Evolutionary conservation across 2,329 filamentous ascomycete species (phyloP).

Genomic region (Paraphoma chrysanthemicola): DNA sequence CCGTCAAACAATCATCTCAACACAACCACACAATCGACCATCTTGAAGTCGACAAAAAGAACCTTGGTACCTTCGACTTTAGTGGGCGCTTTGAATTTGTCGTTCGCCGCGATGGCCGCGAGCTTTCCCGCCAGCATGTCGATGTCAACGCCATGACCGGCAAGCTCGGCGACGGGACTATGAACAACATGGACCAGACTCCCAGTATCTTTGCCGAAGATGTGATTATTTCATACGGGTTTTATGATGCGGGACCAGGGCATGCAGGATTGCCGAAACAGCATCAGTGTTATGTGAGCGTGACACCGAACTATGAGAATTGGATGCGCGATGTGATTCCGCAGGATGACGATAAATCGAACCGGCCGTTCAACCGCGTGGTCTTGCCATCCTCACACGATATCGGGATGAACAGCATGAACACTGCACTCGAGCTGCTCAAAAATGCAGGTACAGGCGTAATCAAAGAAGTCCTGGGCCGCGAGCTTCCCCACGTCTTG

Average conservation of each 20-base stretch:
- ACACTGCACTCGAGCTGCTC: conserved; percentile 50
- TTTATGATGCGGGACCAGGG: conserved; percentile 58
- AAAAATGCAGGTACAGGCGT: conserved; percentile 41
- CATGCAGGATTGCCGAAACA: conserved; percentile 51
- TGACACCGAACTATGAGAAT: conserved; percentile 51
- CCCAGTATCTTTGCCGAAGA: conserved; percentile 40
- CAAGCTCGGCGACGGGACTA: conserved; percentile 50
- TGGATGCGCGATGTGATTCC: conserved; percentile 57
- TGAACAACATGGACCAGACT: conserved; percentile 41
- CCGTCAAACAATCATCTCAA: conserved; percentile 39
- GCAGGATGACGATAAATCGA: conserved; percentile 46
- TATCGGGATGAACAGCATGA: conserved; percentile 61
- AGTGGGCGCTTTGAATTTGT: conserved; percentile 55
- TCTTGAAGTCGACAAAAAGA: conserved; percentile 55
- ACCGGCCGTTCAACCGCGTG: conserved; percentile 52
- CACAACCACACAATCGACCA: conserved; percentile 50
- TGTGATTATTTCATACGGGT: conserved; percentile 55
- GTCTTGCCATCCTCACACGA: conserved; percentile 58
- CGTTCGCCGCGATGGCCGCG: conserved; percentile 46
- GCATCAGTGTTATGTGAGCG: conserved; percentile 55
- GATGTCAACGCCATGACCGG: conserved; percentile 57
- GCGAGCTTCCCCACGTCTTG: conserved; percentile 29
- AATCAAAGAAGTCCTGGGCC: conserved; percentile 41
- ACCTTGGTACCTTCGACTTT: conserved; percentile 54
- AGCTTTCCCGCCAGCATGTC: conserved; percentile 54